Percentiles rank a stretch among this genome's conserved stretches.
phyloP scores from a whole-genome alignment of 306 rosid genomes.

The Vigna hirtella region DNA sequence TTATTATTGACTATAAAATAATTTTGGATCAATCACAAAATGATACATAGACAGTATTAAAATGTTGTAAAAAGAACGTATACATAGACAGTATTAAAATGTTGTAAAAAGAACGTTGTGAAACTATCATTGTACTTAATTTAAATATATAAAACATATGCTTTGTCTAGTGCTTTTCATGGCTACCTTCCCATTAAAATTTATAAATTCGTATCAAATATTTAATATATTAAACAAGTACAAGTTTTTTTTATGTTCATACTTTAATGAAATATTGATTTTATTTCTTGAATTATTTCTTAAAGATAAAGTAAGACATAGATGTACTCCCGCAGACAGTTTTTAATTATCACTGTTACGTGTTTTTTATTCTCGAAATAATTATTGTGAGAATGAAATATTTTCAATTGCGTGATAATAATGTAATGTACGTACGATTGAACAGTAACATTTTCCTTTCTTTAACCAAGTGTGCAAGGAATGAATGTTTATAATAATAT shows the following conservation, averaged over 20 bases:
- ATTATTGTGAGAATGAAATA: conserved; percentile 17
- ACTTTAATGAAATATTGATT: too few relatives aligned
- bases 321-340: background rate
- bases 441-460: background rate
- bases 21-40: too few relatives aligned
- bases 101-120: too few relatives aligned
- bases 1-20: too few relatives aligned
- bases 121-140: too few relatives aligned
- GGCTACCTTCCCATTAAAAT: conserved; percentile 8
- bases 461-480: conserved; percentile 8
- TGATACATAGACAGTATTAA: too few relatives aligned
- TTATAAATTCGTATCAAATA: conserved; percentile 1
- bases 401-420: conserved; percentile 4
- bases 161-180: conserved; percentile 25
- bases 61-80: too few relatives aligned
- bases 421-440: background rate
- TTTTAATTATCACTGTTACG: background rate
- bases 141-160: background rate
- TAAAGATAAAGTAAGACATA: too few relatives aligned
- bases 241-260: too few relatives aligned
- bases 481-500: background rate
- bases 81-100: too few relatives aligned
- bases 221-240: too few relatives aligned
- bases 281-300: too few relatives aligned
- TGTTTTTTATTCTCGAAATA: background rate